A percentile compares a stretch with the other conserved stretches of the same genome.
These are phyloP conservation scores for Castanea crenata DNA, from an alignment of 306 rosid species.

Conservation along the genomic window DNA sequence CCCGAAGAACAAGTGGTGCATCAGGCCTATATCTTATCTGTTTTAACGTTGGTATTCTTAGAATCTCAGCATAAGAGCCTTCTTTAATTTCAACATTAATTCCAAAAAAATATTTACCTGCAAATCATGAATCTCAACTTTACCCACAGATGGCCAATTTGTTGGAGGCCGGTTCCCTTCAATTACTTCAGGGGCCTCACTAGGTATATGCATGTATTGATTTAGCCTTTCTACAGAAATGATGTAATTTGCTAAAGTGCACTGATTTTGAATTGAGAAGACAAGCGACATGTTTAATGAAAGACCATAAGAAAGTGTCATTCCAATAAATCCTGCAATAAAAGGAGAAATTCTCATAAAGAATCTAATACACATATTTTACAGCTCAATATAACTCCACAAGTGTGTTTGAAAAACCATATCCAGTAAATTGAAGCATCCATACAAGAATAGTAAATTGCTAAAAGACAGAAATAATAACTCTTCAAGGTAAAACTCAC, in stretches of 20 bases:
- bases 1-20: slow-evolving; percentile 70
- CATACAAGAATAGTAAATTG: not conserved
- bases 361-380: not conserved
- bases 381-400: not conserved
- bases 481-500: slow-evolving; percentile 24
- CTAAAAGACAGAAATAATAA: not conserved
- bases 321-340: slow-evolving; percentile 52
- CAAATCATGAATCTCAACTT: slow-evolving; percentile 48
- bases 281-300: slow-evolving; percentile 43
- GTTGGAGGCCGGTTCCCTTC: slow-evolving; percentile 46
- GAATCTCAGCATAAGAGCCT: not conserved
- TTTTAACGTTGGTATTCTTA: not conserved
- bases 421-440: not conserved
- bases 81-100: not conserved
- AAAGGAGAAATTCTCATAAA: not conserved
- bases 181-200: slow-evolving; percentile 52
- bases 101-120: slow-evolving; percentile 37
- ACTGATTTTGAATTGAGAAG: slow-evolving; percentile 40
- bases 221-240: slow-evolving; percentile 52
- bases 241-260: slow-evolving; percentile 45
- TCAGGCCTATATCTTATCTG: slow-evolving; percentile 64
- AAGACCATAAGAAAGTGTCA: slow-evolving; percentile 69
- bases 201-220: slow-evolving; percentile 48
- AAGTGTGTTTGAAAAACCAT: not conserved
- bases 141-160: slow-evolving; percentile 49